Evolutionary conservation across 768 basidiomycete genomes (phyloP), one percentile per base, ranked within the genome.

Genomic region (Austroboletus festivus): DNA sequence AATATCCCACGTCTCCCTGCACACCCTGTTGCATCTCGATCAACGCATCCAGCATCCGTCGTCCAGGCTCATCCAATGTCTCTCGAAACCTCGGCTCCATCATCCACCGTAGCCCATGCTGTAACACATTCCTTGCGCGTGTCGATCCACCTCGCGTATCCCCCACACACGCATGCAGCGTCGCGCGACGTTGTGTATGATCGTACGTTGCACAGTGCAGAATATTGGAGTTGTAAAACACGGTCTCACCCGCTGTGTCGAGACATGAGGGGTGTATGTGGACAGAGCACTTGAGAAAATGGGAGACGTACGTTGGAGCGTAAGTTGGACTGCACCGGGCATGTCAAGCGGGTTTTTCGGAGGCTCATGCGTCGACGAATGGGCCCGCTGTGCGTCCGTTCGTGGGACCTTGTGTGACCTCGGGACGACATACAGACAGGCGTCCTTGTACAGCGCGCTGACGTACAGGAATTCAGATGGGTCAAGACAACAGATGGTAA

Each of bases 211-310:
- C 86, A 47, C 85, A 85, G 56, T 90, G 88, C 10, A 90, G 70
- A 48, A 89, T 83, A 60, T 90, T 89, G 54, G 77, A 81, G 59
- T 87, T 86, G 63, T 90, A 89, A 64, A 90, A 89, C 20, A 86
- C 84, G 0, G 83, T 84, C 50, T 90, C 83, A 0, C 87, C 86
- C 0, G 81, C 86, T 50, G 13, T 13, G 34, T 37, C 16, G n/a
- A 5, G 6, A 19, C 8, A 13, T 33, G 4, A 33, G 31, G 9
- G 31, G 31, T 15, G 4, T 15, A 28, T 33, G 31, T 33, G 31
- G 28, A 33, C 10, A 33, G 31, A 33, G n/a, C n/a, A n/a, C n/a
- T n/a, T 33, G 7, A 7, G 31, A 37, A 34, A 15, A 34, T 13
- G 16, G 8, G 11, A 1, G 4, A 65, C 77, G 51, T 59, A 82